These are phyloP conservation scores for Crepidotus variabilis DNA, from an alignment of 768 basidiomycete genomes.

Conservation along the genomic window DNA sequence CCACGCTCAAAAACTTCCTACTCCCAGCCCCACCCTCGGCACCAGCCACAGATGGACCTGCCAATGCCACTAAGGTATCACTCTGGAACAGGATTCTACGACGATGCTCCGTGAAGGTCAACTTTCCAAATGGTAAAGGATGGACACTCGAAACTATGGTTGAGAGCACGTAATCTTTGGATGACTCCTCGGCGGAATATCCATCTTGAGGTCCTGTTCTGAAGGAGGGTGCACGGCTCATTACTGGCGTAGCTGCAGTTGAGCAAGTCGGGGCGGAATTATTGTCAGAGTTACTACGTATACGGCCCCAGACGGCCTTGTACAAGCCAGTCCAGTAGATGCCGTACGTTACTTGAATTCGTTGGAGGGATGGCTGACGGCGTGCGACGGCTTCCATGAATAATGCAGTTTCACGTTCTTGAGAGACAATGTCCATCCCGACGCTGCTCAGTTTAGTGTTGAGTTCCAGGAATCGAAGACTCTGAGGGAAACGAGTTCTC, in stretches of 20 bases:
- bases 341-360: slow-evolving; percentile 24
- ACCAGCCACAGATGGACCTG: too few species aligned
- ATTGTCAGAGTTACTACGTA: background rate
- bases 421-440: slow-evolving; percentile 15
- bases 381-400: slow-evolving; percentile 21
- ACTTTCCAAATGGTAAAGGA: slow-evolving; percentile 19
- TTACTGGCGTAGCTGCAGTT: background rate
- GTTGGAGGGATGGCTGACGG: slow-evolving; percentile 14
- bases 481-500: slow-evolving; percentile 14
- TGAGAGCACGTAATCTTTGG: slow-evolving; percentile 18
- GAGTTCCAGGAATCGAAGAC: slow-evolving; percentile 17
- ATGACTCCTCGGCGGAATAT: slow-evolving; percentile 16
- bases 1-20: too few species aligned
- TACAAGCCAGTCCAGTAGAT: slow-evolving; percentile 30
- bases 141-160: slow-evolving; percentile 19
- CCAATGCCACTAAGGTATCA: background rate
- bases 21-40: too few species aligned
- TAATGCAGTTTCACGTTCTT: slow-evolving; percentile 19
- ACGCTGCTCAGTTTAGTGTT: slow-evolving; percentile 21
- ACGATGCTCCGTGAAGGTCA: slow-evolving; percentile 26
- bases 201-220: slow-evolving; percentile 1
- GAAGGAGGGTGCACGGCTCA: background rate
- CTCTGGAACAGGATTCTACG: slow-evolving; percentile 22
- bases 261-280: slow-evolving; percentile 2
- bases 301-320: slow-evolving; percentile 22